Base-by-base conservation (phyloP, 129 eudicot species). In the Dittrichia graveolens region DNA sequence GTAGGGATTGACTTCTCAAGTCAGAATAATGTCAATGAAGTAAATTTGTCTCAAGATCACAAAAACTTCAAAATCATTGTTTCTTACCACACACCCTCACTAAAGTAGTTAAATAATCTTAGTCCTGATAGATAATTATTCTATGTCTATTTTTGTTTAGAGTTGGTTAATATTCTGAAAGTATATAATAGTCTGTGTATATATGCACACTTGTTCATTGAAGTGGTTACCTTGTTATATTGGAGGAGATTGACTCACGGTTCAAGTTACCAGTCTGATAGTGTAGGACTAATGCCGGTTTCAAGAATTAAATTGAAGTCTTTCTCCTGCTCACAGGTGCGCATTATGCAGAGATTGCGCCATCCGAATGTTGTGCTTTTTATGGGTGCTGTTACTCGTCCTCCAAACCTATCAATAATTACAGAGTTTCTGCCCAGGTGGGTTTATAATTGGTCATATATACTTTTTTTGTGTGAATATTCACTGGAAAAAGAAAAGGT, bases 381-480 rank as follows among this genome's bases (percentile, higher is more conserved):
- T 79, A 88, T 94, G 98, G 98, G 98, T 77, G 99, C 99, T 76
- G 97, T 95, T 67, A 95, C 99, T 75, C 93, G 99, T 5, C 97
- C 99, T 53, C 99, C 99, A 47, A 83, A 90, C 74, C 99, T 95
- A 57, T 95, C 99, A 16, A 95, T 95, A 75, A 79, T 95, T 70
- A 84, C 99, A 0, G 99, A 95, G 68, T 95, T 86, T 85, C 89
- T 95, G 48, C 99, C 99, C 16, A 93, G 97, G 99, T 88, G 47
- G 54, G 78, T 74, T 46, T 19, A 34, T 52, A 62, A 54, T 76
- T 67, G 35, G 53, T 74, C 69, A 14, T 40, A 45, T 8, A 59
- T 69, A 2, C 37, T 70, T 57, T 40, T 60, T 52, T 68, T 35
- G 3, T 47, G 46, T 0, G 0, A 34, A 45, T 67, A 37, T 60